Evolutionary conservation across 75 land plant genomes (phyloP), one percentile per base, ranked within the genome.

Genomic region (Chamaecyparis obtusa): DNA sequence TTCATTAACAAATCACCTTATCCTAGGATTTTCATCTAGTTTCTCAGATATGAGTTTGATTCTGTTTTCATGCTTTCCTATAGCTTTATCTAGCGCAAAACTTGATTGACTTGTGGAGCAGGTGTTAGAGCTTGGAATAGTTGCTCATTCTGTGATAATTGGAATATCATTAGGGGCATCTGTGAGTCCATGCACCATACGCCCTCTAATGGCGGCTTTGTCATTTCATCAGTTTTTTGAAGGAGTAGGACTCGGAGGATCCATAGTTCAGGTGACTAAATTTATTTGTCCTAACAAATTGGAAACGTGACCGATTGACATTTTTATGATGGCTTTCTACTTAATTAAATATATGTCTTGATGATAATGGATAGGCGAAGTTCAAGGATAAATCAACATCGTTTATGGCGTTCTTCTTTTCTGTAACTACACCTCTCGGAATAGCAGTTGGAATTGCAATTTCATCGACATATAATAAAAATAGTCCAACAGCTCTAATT

Each of bases 141-240:
- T 51, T 51, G 55, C 55, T 14, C 55, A 51, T 3, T 96, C 97
- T 1, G 91, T 96, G 46, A 93, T 96, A 7, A 96, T 96, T 67
- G 97, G 97, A 3, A 32, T 95, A 3, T 90, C 96, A 1, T 77
- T 96, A 77, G 97, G 97, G 33, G 94, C 89, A 35, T 94, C 96
- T 19, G n/a, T 88, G 19, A 93, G 92, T 43, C 93, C 92, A 17
- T 89, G 87, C 6, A 95, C 93, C 1, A 94, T 96, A 15, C 89
- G 90, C 64, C 96, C 97, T 64, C 88, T 96, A 24, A 21, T 96
- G 1, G 93, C 88, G 69, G 97, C 97, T 35, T 69, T 96, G 84
- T 85, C 89, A 39, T 96, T 96, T 85, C 97, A 96, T 69, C 97
- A 96, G 57, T 93, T 96, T 86, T 95, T 96, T 85, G 96, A 95